phyloP scores from a whole-genome alignment of 1,139 yeast genomes.

The Eremothecium sinecaudum region DNA sequence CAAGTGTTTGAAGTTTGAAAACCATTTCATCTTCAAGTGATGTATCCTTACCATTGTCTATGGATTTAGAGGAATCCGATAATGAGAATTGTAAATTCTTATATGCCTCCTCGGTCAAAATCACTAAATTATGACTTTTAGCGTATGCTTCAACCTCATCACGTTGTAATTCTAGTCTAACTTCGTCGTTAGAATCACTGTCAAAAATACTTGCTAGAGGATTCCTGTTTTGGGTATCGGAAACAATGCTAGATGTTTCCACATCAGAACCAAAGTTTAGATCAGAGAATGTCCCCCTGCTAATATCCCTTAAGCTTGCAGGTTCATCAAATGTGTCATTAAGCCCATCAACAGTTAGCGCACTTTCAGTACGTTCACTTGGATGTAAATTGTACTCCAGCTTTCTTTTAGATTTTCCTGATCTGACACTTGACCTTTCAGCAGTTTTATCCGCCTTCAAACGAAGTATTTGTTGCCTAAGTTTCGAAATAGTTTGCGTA shows the following conservation, averaged over 20 bases:
- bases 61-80: background rate
- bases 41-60: background rate
- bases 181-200: constrained; percentile 10
- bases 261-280: constrained; percentile 8
- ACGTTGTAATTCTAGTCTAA: constrained; percentile 24
- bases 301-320: background rate
- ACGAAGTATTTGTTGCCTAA: constrained; percentile 43
- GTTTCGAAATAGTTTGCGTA: constrained; percentile 47
- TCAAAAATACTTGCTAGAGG: constrained; percentile 7
- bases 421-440: constrained; percentile 1
- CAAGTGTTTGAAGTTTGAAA: constrained; percentile 7
- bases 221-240: constrained; percentile 7
- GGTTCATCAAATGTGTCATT: background rate
- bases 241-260: constrained; percentile 8
- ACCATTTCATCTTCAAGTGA: constrained; percentile 19
- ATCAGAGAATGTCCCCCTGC: background rate
- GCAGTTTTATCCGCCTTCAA: constrained; percentile 28
- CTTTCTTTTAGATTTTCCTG: constrained; percentile 1
- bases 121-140: constrained; percentile 39
- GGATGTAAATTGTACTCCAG: background rate
- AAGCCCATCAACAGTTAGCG: background rate
- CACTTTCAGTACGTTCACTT: background rate
- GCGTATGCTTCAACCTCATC: constrained; percentile 43
- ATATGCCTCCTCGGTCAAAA: constrained; percentile 43
- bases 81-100: constrained; percentile 17